phyloP scores from a whole-genome alignment of 768 basidiomycete species.

The Paxillus ammoniavirescens region DNA sequence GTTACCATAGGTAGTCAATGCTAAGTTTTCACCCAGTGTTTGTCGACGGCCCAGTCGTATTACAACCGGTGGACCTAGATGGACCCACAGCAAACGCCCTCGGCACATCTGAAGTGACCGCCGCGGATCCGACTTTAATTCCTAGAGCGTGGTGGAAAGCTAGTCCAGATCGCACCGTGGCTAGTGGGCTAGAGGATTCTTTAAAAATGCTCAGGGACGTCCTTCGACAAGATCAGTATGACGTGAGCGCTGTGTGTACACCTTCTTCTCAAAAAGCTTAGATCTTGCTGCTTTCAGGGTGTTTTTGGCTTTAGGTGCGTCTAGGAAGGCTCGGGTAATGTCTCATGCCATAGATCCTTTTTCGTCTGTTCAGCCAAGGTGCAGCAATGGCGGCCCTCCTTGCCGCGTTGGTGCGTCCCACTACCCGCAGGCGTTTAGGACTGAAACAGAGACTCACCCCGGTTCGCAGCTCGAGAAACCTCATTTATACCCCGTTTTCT shows the following conservation, averaged over 20 bases:
- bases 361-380: slow-evolving; percentile 55
- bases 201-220: slow-evolving; percentile 54
- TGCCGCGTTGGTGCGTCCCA: slow-evolving; percentile 57
- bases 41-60: slow-evolving; percentile 65
- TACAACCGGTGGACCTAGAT: slow-evolving; percentile 63
- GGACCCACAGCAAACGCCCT: slow-evolving; percentile 26
- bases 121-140: slow-evolving; percentile 48
- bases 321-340: neutral
- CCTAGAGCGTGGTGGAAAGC: slow-evolving; percentile 74
- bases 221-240: slow-evolving; percentile 58
- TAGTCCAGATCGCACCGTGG: slow-evolving; percentile 49
- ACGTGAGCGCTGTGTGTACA: slow-evolving; percentile 43
- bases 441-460: neutral
- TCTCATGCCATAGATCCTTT: slow-evolving; percentile 2
- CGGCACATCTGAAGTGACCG: slow-evolving; percentile 38
- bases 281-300: slow-evolving; percentile 43
- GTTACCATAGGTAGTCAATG: neutral
- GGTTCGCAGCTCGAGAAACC: slow-evolving; percentile 51
- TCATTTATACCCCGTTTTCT: slow-evolving; percentile 51
- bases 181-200: slow-evolving; percentile 57
- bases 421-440: neutral
- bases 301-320: slow-evolving; percentile 76
- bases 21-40: slow-evolving; percentile 49
- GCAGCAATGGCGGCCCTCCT: slow-evolving; percentile 73
- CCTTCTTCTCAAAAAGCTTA: neutral